phyloP scores from a whole-genome alignment of 192 early-diverging fungal genomes.

The Jimgerdemannia lactiflua region DNA sequence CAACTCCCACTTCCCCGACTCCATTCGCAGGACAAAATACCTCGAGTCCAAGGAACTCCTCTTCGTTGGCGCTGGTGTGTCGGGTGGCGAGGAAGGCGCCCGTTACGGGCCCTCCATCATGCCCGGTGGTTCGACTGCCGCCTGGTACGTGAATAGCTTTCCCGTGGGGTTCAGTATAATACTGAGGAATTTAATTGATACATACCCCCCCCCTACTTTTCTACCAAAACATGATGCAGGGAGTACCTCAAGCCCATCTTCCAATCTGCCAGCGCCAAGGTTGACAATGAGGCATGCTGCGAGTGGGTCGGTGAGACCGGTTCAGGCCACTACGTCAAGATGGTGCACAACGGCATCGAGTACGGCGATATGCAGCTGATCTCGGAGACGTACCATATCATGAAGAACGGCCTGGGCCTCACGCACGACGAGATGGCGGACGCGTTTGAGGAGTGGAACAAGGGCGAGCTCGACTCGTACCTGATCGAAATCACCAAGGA shows the following conservation, averaged over 20 bases:
- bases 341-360: slow-evolving; percentile 99
- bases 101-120: slow-evolving; percentile 95
- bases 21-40: slow-evolving; percentile 86
- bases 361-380: slow-evolving; percentile 99
- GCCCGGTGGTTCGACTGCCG: slow-evolving; percentile 93
- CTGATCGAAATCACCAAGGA: slow-evolving; percentile 95
- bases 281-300: slow-evolving; percentile 89
- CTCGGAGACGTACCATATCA: slow-evolving; percentile 90
- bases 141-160: slow-evolving; percentile 73
- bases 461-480: slow-evolving; percentile 96
- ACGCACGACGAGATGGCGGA: slow-evolving; percentile 85
- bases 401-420: slow-evolving; percentile 85
- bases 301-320: slow-evolving; percentile 99
- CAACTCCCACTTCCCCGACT: slow-evolving; percentile 98
- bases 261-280: slow-evolving; percentile 91
- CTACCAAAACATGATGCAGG: slow-evolving; percentile 29
- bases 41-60: slow-evolving; percentile 88
- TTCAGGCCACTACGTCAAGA: slow-evolving; percentile 99
- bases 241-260: slow-evolving; percentile 93
- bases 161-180: no score
- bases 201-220: background rate
- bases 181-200: no score
- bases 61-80: slow-evolving; percentile 97
- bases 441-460: slow-evolving; percentile 94
- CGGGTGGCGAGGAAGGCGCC: slow-evolving; percentile 98